These are phyloP conservation scores for Ceratocystis ficicola DNA, from an alignment of 2,329 filamentous ascomycete genomes.

Conservation along the genomic window DNA sequence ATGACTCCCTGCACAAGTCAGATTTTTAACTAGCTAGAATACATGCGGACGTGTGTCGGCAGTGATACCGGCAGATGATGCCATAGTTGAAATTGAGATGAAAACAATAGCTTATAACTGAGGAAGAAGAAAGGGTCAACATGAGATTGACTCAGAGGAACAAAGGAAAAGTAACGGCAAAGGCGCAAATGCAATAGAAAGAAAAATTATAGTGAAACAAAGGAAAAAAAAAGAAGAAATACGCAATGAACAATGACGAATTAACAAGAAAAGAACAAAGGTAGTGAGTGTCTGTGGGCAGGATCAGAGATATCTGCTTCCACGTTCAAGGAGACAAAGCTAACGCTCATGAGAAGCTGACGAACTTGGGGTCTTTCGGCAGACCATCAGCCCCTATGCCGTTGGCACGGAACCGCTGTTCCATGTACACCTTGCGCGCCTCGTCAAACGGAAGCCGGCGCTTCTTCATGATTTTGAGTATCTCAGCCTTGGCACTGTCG, in stretches of 20 bases:
- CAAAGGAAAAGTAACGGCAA: not conserved
- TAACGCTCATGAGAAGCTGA: constrained; percentile 57
- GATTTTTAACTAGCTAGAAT: too few species aligned
- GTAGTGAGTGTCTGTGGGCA: not conserved
- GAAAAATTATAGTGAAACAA: not conserved
- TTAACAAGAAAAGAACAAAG: constrained; percentile 2
- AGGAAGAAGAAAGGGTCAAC: too few species aligned
- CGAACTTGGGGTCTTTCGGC: constrained; percentile 87
- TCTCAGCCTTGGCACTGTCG: constrained; percentile 63
- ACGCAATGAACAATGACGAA: not conserved
- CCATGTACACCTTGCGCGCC: constrained; percentile 73
- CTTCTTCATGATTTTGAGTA: constrained; percentile 83
- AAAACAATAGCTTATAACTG: too few species aligned
- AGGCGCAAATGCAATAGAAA: not conserved
- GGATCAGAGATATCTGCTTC: not conserved
- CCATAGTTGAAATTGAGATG: too few species aligned
- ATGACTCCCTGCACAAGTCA: too few species aligned
- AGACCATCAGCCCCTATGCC: constrained; percentile 79
- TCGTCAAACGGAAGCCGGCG: constrained; percentile 77
- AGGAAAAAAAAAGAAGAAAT: not conserved
- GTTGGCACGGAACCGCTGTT: constrained; percentile 73
- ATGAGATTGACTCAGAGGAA: too few species aligned
- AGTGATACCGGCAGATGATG: too few species aligned
- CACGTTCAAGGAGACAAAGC: not conserved
- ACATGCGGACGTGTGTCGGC: too few species aligned